Base-by-base conservation (phyloP, 2,329 filamentous ascomycete genomes). In the Trichoderma harzianum region DNA sequence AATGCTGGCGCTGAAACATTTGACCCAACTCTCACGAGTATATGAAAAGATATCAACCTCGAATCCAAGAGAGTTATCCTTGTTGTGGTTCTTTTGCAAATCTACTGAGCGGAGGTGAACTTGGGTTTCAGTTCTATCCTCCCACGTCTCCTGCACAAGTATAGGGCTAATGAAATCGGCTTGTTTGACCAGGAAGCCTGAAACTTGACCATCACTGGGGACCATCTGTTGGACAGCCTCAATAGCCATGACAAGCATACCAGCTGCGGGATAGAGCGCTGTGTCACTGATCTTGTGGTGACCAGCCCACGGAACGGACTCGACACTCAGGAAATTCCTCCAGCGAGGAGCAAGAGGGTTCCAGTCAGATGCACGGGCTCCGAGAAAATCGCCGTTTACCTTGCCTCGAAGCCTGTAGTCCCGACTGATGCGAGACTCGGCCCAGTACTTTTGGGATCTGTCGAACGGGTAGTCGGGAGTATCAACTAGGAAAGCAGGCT, bases 191-290 rank as follows among this genome's bases (percentile, higher is more conserved):
- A 68, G 34, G 58, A 57, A 72, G 16, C 70, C 70, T 14, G 65
- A 12, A 2, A 72, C 18, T 6, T 51, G n/a, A 5, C 11, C 47
- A 8, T 34, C 57, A 11, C 11, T 26, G 12, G 64, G 26, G n/a
- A 14, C 18, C 10, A 75, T 53, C 60, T 76, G 73, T 2, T 72
- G 68, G 12, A 75, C 76, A 3, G 84, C 84, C 73, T 85, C 83
- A 6, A 81, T 79, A 0, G 79, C 82, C 78, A 86, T 84, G 5
- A 79, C 77, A 1, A 86, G 68, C 70, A 83, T 86, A 0, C 79
- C 84, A 0, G 84, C 81, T 2, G 74, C 79, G 0, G 86, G 85
- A 53, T 84, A 84, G 3, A 36, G 12, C 12, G 12, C 12, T 14
- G 34, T 14, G 34, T 36, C 34, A 32, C 30, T 32, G 30, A 32